Evolutionary conservation across 768 basidiomycete genomes (phyloP).

Genomic region (Serendipita indica): DNA sequence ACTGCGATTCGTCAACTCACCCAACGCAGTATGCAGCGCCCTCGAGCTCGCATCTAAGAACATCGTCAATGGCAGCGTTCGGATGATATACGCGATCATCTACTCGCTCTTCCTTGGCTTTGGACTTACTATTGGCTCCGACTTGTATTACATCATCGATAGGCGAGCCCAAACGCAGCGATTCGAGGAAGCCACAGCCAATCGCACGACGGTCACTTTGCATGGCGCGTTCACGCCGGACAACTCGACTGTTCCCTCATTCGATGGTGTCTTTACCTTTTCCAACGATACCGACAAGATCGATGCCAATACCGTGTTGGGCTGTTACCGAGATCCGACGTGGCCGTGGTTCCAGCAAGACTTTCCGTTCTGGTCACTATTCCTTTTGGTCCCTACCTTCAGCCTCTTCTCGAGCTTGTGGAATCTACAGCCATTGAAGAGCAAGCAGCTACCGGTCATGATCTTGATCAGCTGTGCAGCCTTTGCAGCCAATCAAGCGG

Average conservation of each 20-base stretch:
- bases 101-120: constrained; percentile 77
- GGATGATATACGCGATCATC: constrained; percentile 80
- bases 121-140: constrained; percentile 70
- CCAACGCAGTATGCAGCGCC: constrained; percentile 54
- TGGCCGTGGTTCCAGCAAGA: constrained; percentile 70
- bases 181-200: constrained; percentile 39
- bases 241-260: constrained; percentile 26
- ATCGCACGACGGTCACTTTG: constrained; percentile 34
- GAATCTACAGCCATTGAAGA: constrained; percentile 63
- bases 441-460: constrained; percentile 65
- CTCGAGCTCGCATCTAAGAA: constrained; percentile 76
- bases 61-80: constrained; percentile 69
- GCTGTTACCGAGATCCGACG: constrained; percentile 52
- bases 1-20: constrained; percentile 11
- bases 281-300: constrained; percentile 15
- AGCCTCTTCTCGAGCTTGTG: constrained; percentile 55
- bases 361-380: constrained; percentile 64
- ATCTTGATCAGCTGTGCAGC: constrained; percentile 68
- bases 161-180: constrained; percentile 33
- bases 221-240: constrained; percentile 57
- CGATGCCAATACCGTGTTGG: constrained; percentile 33
- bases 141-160: constrained; percentile 63
- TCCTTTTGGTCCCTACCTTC: constrained; percentile 63
- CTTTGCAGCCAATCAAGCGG: constrained; percentile 66
- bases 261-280: constrained; percentile 21